Base-by-base conservation (phyloP, 805 yeast genomes). In the Ogataea nitratoaversa region DNA sequence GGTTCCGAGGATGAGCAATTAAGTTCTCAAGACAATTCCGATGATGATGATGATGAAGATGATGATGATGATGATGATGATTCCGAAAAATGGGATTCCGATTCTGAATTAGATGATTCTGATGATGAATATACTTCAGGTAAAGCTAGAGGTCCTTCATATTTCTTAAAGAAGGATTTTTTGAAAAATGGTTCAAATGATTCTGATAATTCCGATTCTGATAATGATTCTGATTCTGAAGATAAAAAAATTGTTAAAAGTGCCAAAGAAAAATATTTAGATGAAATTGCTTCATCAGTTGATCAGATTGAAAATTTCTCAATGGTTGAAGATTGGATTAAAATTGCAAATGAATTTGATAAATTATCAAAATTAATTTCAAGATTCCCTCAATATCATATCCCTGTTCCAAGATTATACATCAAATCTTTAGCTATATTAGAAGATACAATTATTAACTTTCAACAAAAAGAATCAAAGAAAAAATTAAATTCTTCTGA, bases 261-360 rank as follows among this genome's bases (percentile, higher is more conserved):
- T 43, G 96, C 97, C 39, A 87, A 84, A 67, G 98, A 90, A 50
- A 93, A 91, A 70, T 73, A 89, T 45, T 63, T 89, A 53, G 97
- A 89, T 59, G 99, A 93, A 63, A 76, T 93, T 68, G 81, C 77
- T 53, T 71, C 71, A 19, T 65, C 76, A 25, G 76, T 82, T 52
- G 82, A 78, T 55, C 72, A 78, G 38, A 78, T 89, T 54, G 89
- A 82, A 57, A 73, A 74, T 43, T 79, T 82, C 37, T 79, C 78
- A 54, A 74, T 76, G 65, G 74, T 75, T 49, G 78, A 78, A 56
- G 91, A 86, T 65, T 91, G 96, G 96, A 73, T 80, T 40, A 68
- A 74, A 30, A 82, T 85, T 33, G 74, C 82, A 38, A 65, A 70
- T 34, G 95, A 86, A 55, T 86, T 89, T 54, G 98, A 93, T 59